Base-by-base conservation (phyloP, 768 basidiomycete genomes). In the Kwoniella heveanensis region DNA sequence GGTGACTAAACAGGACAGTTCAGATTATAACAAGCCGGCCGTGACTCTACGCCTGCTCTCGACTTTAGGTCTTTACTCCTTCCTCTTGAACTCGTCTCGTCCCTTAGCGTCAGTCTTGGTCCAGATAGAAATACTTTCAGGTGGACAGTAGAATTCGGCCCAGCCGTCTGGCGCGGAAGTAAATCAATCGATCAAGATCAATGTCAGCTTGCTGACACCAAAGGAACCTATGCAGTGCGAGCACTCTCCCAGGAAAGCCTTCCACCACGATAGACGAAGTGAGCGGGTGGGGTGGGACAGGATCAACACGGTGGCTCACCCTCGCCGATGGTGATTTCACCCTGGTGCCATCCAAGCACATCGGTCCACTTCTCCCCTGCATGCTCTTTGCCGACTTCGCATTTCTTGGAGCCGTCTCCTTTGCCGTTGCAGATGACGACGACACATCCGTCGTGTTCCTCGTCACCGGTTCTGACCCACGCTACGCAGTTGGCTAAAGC, bases 361-460 rank as follows among this genome's bases (percentile, higher is more conserved):
- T 84, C 83, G 3, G 81, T 82, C 82, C 82, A 84, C 25, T 74
- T 77, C 71, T 84, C 82, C 1, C 83, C 83, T 4, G 80, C 80
- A 63, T 82, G 82, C 39, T 81, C 79, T 70, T 78, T 77, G 52
- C 81, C 81, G 24, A 81, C 77, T 61, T 83, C 81, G 76, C 80
- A 79, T 47, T 79, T 68, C 74, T 82, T 82, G 21, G 66, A 53
- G 12, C 81, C 80, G n/a, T 81, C 78, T 10, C 54, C 69, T 48
- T 69, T 74, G 22, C 77, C 77, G 49, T 78, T 78, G 47, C 75
- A 76, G 25, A 80, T 70, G 51, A 80, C 68, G 1, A 68, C 67
- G 39, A 82, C 82, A 51, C 77, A 81, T 0, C 79, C 79, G 53
- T 82, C 80, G 62, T 80, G 79, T 29, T 80, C 73, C 49, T 77